These are phyloP conservation scores for Thalassia testudinum DNA, from an alignment of 116 monocot species.

Conservation along the genomic window DNA sequence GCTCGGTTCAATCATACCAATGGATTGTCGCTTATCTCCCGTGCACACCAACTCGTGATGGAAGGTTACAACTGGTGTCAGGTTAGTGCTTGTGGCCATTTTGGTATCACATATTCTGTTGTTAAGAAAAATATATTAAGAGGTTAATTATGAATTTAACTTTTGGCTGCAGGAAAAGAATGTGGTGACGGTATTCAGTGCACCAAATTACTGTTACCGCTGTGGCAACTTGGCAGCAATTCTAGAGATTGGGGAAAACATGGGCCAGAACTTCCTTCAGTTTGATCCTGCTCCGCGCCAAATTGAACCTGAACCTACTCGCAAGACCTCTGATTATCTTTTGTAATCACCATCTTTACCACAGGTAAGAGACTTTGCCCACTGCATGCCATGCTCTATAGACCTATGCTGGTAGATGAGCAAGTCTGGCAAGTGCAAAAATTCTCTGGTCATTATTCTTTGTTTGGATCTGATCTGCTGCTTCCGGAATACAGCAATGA, in stretches of 20 bases:
- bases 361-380: too few relatives aligned
- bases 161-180: slow-evolving; percentile 52
- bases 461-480: too few relatives aligned
- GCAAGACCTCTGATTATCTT: slow-evolving; percentile 96
- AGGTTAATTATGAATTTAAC: too few relatives aligned
- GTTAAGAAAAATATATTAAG: too few relatives aligned
- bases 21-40: slow-evolving; percentile 62
- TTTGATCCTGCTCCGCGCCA: slow-evolving; percentile 98
- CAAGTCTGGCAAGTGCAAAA: too few relatives aligned
- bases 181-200: slow-evolving; percentile 96
- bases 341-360: slow-evolving; percentile 29
- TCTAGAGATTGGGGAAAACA: slow-evolving; percentile 92
- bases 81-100: slow-evolving; percentile 12
- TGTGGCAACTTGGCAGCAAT: slow-evolving; percentile 99
- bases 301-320: slow-evolving; percentile 81
- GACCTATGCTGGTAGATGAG: too few relatives aligned
- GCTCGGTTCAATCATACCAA: slow-evolving; percentile 92
- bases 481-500: too few relatives aligned
- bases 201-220: slow-evolving; percentile 97
- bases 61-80: slow-evolving; percentile 97
- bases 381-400: too few relatives aligned
- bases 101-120: too few relatives aligned
- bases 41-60: slow-evolving; percentile 98
- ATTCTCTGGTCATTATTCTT: too few relatives aligned
- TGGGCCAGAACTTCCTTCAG: slow-evolving; percentile 94